Base-by-base conservation (phyloP, 257 asterid species). In the Primulina huaijiensis region DNA sequence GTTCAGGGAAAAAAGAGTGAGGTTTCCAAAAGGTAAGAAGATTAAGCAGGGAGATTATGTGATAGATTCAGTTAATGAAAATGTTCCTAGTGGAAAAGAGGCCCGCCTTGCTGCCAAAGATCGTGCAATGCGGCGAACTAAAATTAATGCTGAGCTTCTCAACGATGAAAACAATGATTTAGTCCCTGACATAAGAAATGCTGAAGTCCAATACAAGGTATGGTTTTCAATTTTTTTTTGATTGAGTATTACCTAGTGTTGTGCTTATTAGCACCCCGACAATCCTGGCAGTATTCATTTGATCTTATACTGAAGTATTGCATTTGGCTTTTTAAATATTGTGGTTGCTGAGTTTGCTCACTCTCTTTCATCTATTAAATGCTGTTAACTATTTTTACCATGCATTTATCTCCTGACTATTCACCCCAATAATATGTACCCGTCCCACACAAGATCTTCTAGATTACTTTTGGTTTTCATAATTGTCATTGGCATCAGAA, bases 11-110 rank as follows among this genome's bases (percentile, higher is more conserved):
- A 94, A 91, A 76, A 78, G 81, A 74, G 88, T 80, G 70, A 83
- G 97, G 85, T 91, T 91, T 78, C 99, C 99, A 10, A 94, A 91
- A 75, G 99, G 99, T 38, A 94, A 88, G 82, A 94, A 91, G 86
- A 76, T 78, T 66, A 91, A 86, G 86, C 72, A 58, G 64, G 95
- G 82, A 34, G 96, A 90, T 53, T 34, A 60, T 79, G 89, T 86
- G 20, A 21, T 34, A n/a, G 86, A 81, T 76, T 66, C 74, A 8
- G 6, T 3, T 27, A 72, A 55, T 29, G 87, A 75, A 74, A 88
- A 74, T 53, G 31, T 74, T 59, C 83, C 90, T 21, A 62, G 68
- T 53, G 31, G 69, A 60, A 72, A 73, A 73, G 80, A 88, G 67
- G 82, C 97, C 46, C 86, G 81, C 2, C 50, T 79, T 76, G 97